phyloP scores from a whole-genome alignment of 2,329 filamentous ascomycete species.

The Alternaria consortialis region DNA sequence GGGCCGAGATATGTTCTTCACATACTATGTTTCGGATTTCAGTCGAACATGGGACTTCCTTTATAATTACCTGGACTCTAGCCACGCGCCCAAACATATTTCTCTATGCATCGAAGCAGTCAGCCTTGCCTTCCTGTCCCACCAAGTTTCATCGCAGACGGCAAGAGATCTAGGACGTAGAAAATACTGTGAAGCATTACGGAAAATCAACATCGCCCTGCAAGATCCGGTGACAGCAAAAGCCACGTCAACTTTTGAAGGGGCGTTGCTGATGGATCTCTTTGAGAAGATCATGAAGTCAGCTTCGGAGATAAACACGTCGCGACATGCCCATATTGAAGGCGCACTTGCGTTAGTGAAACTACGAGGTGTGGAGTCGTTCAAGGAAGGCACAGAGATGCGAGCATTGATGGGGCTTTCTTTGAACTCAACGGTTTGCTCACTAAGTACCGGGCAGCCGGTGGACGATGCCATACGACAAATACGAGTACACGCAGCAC shows the following conservation, averaged over 20 bases:
- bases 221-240: slow-evolving; percentile 23
- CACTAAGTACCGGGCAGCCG: slow-evolving; percentile 30
- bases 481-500: slow-evolving; percentile 34
- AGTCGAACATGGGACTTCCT: slow-evolving; percentile 36
- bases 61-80: slow-evolving; percentile 23
- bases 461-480: slow-evolving; percentile 30
- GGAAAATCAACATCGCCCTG: slow-evolving; percentile 28
- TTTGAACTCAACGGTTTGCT: slow-evolving; percentile 43
- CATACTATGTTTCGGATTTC: slow-evolving; percentile 38
- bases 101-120: slow-evolving; percentile 39
- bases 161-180: slow-evolving; percentile 27
- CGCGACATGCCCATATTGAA: slow-evolving; percentile 33
- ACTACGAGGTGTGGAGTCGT: slow-evolving; percentile 29
- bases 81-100: slow-evolving; percentile 29
- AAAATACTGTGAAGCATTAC: slow-evolving; percentile 39
- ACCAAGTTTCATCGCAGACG: slow-evolving; percentile 25
- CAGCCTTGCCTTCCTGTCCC: slow-evolving; percentile 39
- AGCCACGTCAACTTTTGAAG: slow-evolving; percentile 28
- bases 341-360: slow-evolving; percentile 38
- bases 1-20: slow-evolving; percentile 36
- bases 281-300: slow-evolving; percentile 40
- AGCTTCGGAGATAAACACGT: slow-evolving; percentile 5
- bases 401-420: slow-evolving; percentile 29
- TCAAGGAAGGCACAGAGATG: slow-evolving; percentile 25
- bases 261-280: slow-evolving; percentile 36